Percentiles rank a stretch among this genome's conserved stretches.
phyloP scores from a whole-genome alignment of 495 filamentous ascomycete species.

The Aspergillus cristatus region DNA sequence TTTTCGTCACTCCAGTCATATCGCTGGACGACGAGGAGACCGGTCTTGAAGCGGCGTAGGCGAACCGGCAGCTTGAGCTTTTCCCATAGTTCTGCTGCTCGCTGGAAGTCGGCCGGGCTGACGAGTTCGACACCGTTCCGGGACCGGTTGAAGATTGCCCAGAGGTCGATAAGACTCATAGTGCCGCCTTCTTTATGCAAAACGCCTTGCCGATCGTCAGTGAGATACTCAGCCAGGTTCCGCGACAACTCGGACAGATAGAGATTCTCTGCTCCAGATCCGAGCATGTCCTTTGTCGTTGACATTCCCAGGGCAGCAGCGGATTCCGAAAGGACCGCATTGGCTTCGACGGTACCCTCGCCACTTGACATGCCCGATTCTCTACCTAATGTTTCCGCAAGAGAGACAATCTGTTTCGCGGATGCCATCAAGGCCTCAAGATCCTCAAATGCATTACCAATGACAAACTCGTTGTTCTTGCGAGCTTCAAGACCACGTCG shows the following conservation, averaged over 20 bases:
- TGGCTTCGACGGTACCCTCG: conserved; percentile 54
- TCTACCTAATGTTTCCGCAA: conserved; percentile 78
- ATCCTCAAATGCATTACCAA: conserved; percentile 93
- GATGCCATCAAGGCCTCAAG: conserved; percentile 94
- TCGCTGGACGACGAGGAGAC: conserved; percentile 84
- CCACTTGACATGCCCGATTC: conserved; percentile 50
- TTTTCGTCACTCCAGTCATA: conserved; percentile 85
- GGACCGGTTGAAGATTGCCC: conserved; percentile 96
- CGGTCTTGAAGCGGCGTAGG: conserved; percentile 80
- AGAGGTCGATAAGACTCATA: conserved; percentile 89
- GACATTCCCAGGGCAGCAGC: conserved; percentile 78
- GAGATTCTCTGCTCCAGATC: conserved; percentile 46
- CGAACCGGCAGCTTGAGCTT: conserved; percentile 80
- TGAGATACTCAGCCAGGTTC: conserved; percentile 87
- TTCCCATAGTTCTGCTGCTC: conserved; percentile 81
- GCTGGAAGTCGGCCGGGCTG: conserved; percentile 84
- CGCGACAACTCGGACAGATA: conserved; percentile 74
- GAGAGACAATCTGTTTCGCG: conserved; percentile 87
- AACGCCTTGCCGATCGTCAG: conserved; percentile 77
- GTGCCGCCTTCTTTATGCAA: conserved; percentile 82
- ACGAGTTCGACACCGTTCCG: conserved; percentile 90
- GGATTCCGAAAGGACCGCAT: conserved; percentile 69
- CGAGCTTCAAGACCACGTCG: conserved; percentile 70
- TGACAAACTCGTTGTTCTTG: conserved; percentile 85
- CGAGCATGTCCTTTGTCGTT: conserved; percentile 87